Base-by-base conservation (phyloP, 768 basidiomycete genomes). In the Tulasnella sp. region DNA sequence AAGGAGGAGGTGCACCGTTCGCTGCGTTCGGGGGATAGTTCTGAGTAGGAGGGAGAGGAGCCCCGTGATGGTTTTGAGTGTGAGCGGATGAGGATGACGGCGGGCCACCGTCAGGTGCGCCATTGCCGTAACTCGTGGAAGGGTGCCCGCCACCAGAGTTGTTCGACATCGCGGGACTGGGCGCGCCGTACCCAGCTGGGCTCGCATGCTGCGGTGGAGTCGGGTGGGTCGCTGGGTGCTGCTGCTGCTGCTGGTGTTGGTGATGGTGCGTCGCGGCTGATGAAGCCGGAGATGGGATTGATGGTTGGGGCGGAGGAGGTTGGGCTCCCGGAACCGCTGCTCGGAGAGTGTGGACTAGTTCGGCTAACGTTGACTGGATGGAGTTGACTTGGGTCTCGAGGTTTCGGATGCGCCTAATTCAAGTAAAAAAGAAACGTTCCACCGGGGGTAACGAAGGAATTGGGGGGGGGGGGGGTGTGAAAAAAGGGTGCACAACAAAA, bases 331-430 rank as follows among this genome's bases (percentile, higher is more conserved):
- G 78, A n/a, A 67, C 70, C 20, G 71, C 70, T n/a, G 76, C 70
- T 35, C 93, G 92, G 55, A 98, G 84, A 80, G 93, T 91, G 23
- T 89, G 86, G 74, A 93, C 90, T 79, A 98, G 89, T 82, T 97
- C 96, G 74, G 90, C 86, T 15, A 98, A 87, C 0, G 90, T 92
- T 81, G 86, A 92, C 81, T 94, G 92, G 72, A 97, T 97, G 16
- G 89, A 87, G 39, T 92, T 88, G 75, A 97, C 95, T 84, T 94
- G 93, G 37, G 88, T 81, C 84, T 98, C 96, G 76, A 98, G 89
- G 82, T 90, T 94, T 81, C 94, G 91, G 80, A 98, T 96, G 73
- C 96, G 94, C 83, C 96, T 97, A 26, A 70, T 67, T 67, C 77
- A 75, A 80, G 78, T 80, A 81, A 81, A 81, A 80, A 78, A 82